A percentile compares a stretch with the other conserved stretches of the same genome.
Evolutionary conservation across 805 yeast genomes (phyloP).

Genomic region (Cyberlindnera mississippiensis): DNA sequence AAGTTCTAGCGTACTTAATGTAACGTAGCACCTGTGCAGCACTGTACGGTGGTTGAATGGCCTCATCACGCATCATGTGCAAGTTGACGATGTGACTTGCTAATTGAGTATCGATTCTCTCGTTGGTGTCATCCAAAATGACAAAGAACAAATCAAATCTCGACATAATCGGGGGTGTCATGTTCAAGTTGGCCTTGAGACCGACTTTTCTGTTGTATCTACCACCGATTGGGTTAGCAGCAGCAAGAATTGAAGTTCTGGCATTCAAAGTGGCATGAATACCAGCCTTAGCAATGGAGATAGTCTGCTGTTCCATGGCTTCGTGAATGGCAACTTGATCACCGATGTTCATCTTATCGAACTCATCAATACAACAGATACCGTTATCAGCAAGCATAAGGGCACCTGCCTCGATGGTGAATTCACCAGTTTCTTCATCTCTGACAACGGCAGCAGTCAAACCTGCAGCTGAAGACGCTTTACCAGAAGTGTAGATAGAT

Average conservation of each 20-base stretch:
- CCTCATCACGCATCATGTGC: slow-evolving; percentile 87
- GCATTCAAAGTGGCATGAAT: slow-evolving; percentile 97
- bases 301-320: slow-evolving; percentile 99
- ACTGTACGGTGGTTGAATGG: slow-evolving; percentile 83
- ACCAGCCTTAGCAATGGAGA: slow-evolving; percentile 97
- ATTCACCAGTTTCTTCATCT: slow-evolving; percentile 96
- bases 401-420: slow-evolving; percentile 98
- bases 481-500: slow-evolving; percentile 95
- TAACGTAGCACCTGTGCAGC: slow-evolving; percentile 87
- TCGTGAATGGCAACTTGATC: slow-evolving; percentile 99
- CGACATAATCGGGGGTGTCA: slow-evolving; percentile 99
- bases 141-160: slow-evolving; percentile 95
- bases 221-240: slow-evolving; percentile 99
- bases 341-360: slow-evolving; percentile 92
- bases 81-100: slow-evolving; percentile 91
- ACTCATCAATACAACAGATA: slow-evolving; percentile 97
- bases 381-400: slow-evolving; percentile 98
- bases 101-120: slow-evolving; percentile 79
- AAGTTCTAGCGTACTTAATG: slow-evolving; percentile 87
- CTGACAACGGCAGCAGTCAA: slow-evolving; percentile 96
- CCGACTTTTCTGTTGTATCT: slow-evolving; percentile 86
- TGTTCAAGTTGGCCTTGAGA: slow-evolving; percentile 78
- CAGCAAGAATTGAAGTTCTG: slow-evolving; percentile 92
- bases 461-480: slow-evolving; percentile 98
- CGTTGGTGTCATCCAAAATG: slow-evolving; percentile 91